Evolutionary conservation across 805 yeast species (phyloP).

Genomic region (Kodamaea jinghongensis): DNA sequence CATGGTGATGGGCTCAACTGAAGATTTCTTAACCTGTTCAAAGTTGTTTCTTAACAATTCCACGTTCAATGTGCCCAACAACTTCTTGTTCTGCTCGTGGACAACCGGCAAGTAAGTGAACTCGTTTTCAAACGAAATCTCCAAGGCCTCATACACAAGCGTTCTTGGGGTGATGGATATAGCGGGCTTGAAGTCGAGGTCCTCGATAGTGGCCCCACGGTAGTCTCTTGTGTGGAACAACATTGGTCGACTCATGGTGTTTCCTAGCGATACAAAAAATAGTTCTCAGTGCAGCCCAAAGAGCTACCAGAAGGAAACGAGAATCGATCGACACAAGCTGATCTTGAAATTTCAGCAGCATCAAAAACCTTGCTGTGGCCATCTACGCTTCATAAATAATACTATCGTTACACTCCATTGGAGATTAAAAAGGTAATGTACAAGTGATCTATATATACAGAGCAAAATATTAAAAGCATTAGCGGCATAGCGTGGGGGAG

Average conservation of each 20-base stretch:
- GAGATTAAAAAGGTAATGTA: neutral
- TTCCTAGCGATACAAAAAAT: too few relatives aligned
- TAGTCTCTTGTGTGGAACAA: conserved; percentile 36
- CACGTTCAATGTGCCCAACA: conserved; percentile 49
- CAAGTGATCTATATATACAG: conserved; percentile 1
- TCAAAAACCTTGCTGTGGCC: too few relatives aligned
- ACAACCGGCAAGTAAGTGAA: conserved; percentile 56
- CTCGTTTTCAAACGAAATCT: conserved; percentile 53
- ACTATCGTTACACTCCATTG: too few relatives aligned
- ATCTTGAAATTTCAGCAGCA: too few relatives aligned
- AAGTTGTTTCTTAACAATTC: conserved; percentile 37
- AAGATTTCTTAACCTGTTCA: conserved; percentile 20
- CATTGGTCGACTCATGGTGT: conserved; percentile 4
- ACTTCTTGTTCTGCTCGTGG: conserved; percentile 41
- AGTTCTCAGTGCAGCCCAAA: too few relatives aligned
- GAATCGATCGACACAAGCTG: too few relatives aligned
- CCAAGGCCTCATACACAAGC: conserved; percentile 47
- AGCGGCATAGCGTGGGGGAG: too few relatives aligned
- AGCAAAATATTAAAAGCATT: neutral
- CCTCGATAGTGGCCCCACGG: conserved; percentile 56
- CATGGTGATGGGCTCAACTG: conserved; percentile 26
- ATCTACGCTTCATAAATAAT: too few relatives aligned
- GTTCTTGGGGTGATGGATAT: conserved; percentile 50
- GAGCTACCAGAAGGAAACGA: too few relatives aligned
- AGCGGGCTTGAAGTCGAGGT: conserved; percentile 58